Conservation (phyloP, 192 early-diverging fungal genomes). For the Linnemannia schmuckeri region DNA sequence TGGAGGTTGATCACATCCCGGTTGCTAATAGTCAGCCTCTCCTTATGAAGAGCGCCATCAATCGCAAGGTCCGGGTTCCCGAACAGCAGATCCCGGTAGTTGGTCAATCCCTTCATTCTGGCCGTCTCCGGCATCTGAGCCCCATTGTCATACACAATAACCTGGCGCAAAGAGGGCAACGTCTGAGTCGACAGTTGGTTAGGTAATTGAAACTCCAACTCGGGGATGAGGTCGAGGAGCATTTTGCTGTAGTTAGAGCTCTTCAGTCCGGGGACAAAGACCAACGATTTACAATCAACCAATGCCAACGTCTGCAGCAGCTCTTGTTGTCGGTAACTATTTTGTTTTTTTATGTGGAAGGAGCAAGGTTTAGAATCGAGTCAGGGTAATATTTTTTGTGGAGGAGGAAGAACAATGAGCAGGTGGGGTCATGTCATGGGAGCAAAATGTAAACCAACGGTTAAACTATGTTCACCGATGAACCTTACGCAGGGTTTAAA, state of each 20-base stretch:
- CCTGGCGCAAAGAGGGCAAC: conserved; percentile 46
- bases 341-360: background rate
- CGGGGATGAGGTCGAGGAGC: conserved; percentile 54
- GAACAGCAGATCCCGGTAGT: conserved; percentile 39
- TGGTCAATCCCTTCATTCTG: conserved; percentile 38
- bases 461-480: background rate
- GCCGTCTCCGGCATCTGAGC: conserved; percentile 19
- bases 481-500: conserved; percentile 61
- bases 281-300: conserved; percentile 57
- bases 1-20: conserved; percentile 64
- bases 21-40: conserved; percentile 17
- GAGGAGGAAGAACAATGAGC: background rate
- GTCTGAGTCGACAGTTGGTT: conserved; percentile 25
- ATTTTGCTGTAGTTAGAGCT: conserved; percentile 62
- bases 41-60: conserved; percentile 17
- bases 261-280: conserved; percentile 55
- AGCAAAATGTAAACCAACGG: background rate
- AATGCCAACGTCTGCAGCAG: conserved; percentile 61
- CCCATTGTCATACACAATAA: conserved; percentile 50
- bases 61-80: background rate
- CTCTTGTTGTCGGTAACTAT: conserved; percentile 56
- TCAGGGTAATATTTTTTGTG: background rate
- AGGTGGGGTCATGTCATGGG: background rate
- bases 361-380: background rate
- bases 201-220: conserved; percentile 33